A percentile compares a stretch with the other conserved stretches of the same genome.
These are phyloP conservation scores for Cairneyella variabilis DNA, from an alignment of 495 filamentous ascomycete species.

Conservation along the genomic window DNA sequence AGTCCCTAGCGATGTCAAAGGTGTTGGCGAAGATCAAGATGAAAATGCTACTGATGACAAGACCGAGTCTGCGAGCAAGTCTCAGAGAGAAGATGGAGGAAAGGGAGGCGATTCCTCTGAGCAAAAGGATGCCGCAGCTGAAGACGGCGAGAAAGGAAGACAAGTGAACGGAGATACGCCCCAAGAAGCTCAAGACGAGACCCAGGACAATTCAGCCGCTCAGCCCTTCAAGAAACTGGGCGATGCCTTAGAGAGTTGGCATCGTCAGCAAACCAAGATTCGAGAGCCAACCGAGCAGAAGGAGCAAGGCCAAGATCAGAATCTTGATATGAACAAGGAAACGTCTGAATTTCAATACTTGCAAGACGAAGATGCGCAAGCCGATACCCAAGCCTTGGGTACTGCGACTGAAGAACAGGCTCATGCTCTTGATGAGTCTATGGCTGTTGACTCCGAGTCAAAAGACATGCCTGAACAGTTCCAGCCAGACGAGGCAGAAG, in stretches of 20 bases:
- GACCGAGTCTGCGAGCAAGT: constrained; percentile 37
- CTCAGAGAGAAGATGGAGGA: constrained; percentile 44
- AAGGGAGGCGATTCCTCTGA: constrained; percentile 44
- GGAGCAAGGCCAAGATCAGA: constrained; percentile 42
- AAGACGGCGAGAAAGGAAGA: constrained; percentile 43
- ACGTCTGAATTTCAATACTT: constrained; percentile 82
- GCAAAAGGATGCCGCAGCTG: constrained; percentile 43
- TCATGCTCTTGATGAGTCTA: constrained; percentile 73
- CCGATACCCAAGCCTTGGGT: constrained; percentile 88
- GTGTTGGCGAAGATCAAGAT: constrained; percentile 49
- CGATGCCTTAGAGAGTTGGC: constrained; percentile 90
- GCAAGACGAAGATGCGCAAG: constrained; percentile 69
- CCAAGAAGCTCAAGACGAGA: constrained; percentile 42
- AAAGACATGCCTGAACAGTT: constrained; percentile 49
- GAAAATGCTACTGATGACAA: constrained; percentile 46
- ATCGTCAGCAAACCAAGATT: constrained; percentile 78
- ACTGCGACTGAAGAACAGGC: constrained; percentile 84
- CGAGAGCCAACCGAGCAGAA: constrained; percentile 59
- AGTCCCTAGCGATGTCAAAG: constrained; percentile 61
- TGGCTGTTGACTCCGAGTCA: constrained; percentile 71
- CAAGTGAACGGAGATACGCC: constrained; percentile 47
- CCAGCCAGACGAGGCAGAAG: constrained; percentile 59
- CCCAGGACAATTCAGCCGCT: constrained; percentile 38
- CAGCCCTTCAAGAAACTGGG: constrained; percentile 89
- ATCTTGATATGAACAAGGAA: constrained; percentile 34